Evolutionary conservation across 257 asterid genomes (phyloP).

Genomic region (Coffea eugenioides): DNA sequence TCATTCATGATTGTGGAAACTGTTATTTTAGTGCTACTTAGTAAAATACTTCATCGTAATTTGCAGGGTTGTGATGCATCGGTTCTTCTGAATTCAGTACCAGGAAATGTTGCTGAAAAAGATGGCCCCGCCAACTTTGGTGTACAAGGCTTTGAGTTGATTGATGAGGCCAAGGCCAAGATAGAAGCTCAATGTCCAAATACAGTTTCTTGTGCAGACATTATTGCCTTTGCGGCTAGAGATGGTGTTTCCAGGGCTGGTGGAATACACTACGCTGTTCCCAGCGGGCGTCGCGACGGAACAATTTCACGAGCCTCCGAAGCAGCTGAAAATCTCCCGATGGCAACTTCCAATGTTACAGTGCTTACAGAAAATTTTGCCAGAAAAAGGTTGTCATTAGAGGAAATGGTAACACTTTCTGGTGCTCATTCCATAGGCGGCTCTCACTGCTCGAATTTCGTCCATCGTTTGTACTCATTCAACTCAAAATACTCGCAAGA

Average conservation of each 20-base stretch:
- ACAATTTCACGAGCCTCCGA: slow-evolving; percentile 13
- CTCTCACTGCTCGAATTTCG: slow-evolving; percentile 22
- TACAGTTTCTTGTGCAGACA: slow-evolving; percentile 66
- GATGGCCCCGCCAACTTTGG: slow-evolving; percentile 19
- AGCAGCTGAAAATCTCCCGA: slow-evolving; percentile 15
- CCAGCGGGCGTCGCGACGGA: slow-evolving; percentile 22
- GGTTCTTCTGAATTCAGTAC: slow-evolving; percentile 11
- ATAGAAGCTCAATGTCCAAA: slow-evolving; percentile 44
- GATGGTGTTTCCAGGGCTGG: slow-evolving; percentile 43
- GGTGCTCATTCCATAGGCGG: slow-evolving; percentile 26
- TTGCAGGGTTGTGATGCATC: slow-evolving; percentile 22
- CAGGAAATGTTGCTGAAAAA: slow-evolving; percentile 14
- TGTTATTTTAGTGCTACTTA: no score
- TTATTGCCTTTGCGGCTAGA: slow-evolving; percentile 58
- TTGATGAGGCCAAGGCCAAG: slow-evolving; percentile 45
- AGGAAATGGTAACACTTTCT: slow-evolving; percentile 27
- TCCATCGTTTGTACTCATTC: slow-evolving; percentile 14
- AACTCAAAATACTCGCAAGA: background rate
- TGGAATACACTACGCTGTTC: slow-evolving; percentile 4
- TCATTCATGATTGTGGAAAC: no score
- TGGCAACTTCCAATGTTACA: background rate
- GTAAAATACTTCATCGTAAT: background rate
- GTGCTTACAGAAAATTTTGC: slow-evolving; percentile 13
- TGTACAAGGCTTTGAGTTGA: slow-evolving; percentile 53
- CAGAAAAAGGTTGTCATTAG: slow-evolving; percentile 16